These are phyloP conservation scores for Candida tibetensis DNA, from an alignment of 805 yeast genomes.

Conservation along the genomic window DNA sequence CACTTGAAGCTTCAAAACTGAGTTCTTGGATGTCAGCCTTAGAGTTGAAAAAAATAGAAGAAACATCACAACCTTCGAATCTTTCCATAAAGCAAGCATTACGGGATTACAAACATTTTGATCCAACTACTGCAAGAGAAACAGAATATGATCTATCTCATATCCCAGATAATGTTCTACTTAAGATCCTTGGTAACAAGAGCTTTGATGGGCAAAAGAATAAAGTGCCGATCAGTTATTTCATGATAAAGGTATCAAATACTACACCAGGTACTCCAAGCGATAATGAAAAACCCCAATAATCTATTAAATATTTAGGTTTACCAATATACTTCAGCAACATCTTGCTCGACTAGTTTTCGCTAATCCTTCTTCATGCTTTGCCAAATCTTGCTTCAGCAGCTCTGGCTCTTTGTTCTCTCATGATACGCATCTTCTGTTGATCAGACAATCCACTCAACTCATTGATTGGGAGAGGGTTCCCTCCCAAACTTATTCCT, in stretches of 20 bases:
- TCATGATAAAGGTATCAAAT: conserved; percentile 37
- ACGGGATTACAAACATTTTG: conserved; percentile 59
- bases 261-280: too few relatives aligned
- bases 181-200: conserved; percentile 21
- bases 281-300: too few relatives aligned
- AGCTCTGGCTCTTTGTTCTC: conserved; percentile 95
- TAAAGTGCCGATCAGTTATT: conserved; percentile 29
- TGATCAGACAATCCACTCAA: conserved; percentile 65
- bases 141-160: neutral
- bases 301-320: too few relatives aligned
- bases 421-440: conserved; percentile 74
- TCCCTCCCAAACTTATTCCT: conserved; percentile 34
- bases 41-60: conserved; percentile 34
- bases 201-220: conserved; percentile 15
- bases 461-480: conserved; percentile 33
- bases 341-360: too few relatives aligned
- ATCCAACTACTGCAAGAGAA: conserved; percentile 34
- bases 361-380: too few relatives aligned
- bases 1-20: conserved; percentile 2
- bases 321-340: too few relatives aligned
- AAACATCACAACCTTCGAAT: conserved; percentile 24
- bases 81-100: conserved; percentile 56
- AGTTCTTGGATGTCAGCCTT: conserved; percentile 55
- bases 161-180: conserved; percentile 28
- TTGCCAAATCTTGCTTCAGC: conserved; percentile 76